A percentile compares a stretch with the other conserved stretches of the same genome.
phyloP scores from a whole-genome alignment of 192 early-diverging fungal species.

The Coemansia sp. region DNA sequence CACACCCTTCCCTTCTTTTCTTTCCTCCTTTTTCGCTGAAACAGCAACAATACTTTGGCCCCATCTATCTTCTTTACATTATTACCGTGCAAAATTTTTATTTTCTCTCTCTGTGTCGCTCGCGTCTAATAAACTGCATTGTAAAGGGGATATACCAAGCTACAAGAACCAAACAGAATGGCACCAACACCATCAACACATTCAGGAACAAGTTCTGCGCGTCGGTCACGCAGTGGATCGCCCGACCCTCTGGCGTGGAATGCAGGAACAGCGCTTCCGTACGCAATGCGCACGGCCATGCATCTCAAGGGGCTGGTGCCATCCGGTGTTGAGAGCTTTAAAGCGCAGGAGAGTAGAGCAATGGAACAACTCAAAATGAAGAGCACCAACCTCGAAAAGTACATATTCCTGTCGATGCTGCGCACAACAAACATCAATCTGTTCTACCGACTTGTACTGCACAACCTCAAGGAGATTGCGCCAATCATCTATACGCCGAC shows the following conservation, averaged over 20 bases:
- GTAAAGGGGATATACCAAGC: background rate
- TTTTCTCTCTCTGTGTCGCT: background rate
- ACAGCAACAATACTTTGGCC: background rate
- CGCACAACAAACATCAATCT: conserved; percentile 74
- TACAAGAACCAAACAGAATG: background rate
- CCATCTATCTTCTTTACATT: background rate
- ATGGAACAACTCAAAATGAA: conserved; percentile 69
- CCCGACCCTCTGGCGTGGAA: conserved; percentile 37
- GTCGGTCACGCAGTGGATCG: conserved; percentile 37
- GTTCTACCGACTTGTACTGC: conserved; percentile 78
- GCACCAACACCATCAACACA: conserved; percentile 9
- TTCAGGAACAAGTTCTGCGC: conserved; percentile 27
- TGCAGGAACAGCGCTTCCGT: conserved; percentile 33
- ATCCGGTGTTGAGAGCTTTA: conserved; percentile 68
- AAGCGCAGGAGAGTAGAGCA: conserved; percentile 71
- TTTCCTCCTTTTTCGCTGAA: background rate
- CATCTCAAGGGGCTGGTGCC: conserved; percentile 73
- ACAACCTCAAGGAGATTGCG: conserved; percentile 75
- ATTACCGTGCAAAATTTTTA: background rate
- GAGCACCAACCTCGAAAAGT: conserved; percentile 73
- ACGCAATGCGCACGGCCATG: conserved; percentile 56
- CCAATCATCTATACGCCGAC: conserved; percentile 82
- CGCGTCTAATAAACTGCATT: background rate
- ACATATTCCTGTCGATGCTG: conserved; percentile 79
- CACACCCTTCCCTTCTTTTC: background rate